Conservation (phyloP, 805 yeast species). For the Metschnikowia bowlesiae region DNA sequence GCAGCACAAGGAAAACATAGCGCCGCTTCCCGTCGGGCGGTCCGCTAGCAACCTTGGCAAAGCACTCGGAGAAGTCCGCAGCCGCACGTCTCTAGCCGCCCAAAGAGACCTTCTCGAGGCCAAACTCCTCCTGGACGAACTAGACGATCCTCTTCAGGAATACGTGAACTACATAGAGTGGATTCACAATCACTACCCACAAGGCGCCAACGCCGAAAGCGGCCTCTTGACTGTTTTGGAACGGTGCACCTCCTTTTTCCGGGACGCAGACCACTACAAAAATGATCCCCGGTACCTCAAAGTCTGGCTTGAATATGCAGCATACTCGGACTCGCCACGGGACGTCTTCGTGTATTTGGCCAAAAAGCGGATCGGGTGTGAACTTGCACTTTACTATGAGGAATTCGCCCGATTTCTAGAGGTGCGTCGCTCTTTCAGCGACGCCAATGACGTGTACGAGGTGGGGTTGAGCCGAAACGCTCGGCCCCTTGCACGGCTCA, state of each 20-base stretch:
- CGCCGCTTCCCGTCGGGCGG: constrained; percentile 63
- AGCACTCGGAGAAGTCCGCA: constrained; percentile 26
- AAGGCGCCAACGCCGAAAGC: constrained; percentile 57
- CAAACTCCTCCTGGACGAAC: constrained; percentile 37
- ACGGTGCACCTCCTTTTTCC: constrained; percentile 63
- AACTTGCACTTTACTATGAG: constrained; percentile 70
- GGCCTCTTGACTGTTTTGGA: constrained; percentile 65
- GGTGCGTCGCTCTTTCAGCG: constrained; percentile 38
- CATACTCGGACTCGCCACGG: constrained; percentile 61
- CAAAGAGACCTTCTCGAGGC: constrained; percentile 38
- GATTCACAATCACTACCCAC: constrained; percentile 60
- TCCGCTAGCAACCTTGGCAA: constrained; percentile 55
- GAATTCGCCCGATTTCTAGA: constrained; percentile 68
- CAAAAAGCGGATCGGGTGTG: constrained; percentile 64
- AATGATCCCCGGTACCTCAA: constrained; percentile 78
- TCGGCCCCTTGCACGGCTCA: constrained; percentile 49
- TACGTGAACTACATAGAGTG: constrained; percentile 74
- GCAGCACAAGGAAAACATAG: constrained; percentile 70
- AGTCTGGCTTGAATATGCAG: constrained; percentile 78
- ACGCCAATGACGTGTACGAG: constrained; percentile 57
- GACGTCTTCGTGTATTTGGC: constrained; percentile 70
- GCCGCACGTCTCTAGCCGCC: constrained; percentile 2
- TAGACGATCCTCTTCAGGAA: constrained; percentile 81
- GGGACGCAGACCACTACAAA: constrained; percentile 61
- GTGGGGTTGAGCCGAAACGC: constrained; percentile 60